phyloP scores from a whole-genome alignment of 2,329 filamentous ascomycete species.

The Chaetothyriales sp. region DNA sequence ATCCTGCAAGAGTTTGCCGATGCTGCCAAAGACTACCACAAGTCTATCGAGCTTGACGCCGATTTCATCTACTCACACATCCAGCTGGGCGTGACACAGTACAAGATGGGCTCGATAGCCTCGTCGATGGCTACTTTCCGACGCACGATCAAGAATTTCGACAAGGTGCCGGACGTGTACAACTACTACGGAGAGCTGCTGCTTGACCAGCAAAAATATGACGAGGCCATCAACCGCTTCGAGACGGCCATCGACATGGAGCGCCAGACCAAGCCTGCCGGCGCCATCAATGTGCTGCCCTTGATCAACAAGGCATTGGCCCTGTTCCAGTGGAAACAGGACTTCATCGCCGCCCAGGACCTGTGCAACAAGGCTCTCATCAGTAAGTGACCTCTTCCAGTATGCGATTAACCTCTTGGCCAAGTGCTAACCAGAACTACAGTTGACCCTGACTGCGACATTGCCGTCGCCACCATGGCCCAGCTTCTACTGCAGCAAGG shows the following conservation, averaged over 20 bases:
- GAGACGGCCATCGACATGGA: conserved; percentile 98
- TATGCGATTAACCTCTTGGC: neutral
- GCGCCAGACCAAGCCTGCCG: conserved; percentile 75
- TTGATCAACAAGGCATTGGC: conserved; percentile 97
- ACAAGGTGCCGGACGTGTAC: conserved; percentile 91
- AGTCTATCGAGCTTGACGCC: conserved; percentile 90
- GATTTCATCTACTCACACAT: conserved; percentile 99
- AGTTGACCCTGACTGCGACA: conserved; percentile 98
- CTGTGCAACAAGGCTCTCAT: conserved; percentile 95
- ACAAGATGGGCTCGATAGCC: conserved; percentile 97
- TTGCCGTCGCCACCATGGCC: conserved; percentile 96
- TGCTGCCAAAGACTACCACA: conserved; percentile 96
- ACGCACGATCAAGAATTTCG: conserved; percentile 95
- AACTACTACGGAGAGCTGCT: conserved; percentile 98
- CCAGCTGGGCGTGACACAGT: conserved; percentile 95
- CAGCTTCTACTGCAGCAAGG: conserved; percentile 94
- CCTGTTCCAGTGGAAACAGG: conserved; percentile 95
- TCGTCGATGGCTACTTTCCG: conserved; percentile 98
- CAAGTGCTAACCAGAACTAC: conserved; percentile 10
- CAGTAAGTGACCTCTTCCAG: conserved; percentile 51
- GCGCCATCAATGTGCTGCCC: conserved; percentile 87
- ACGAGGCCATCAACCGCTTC: conserved; percentile 94
- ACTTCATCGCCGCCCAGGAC: conserved; percentile 87
- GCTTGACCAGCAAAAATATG: conserved; percentile 88
- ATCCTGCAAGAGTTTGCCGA: conserved; percentile 88